Evolutionary conservation across 495 filamentous ascomycete genomes (phyloP).

Genomic region (Polyplosphaeria fusca): DNA sequence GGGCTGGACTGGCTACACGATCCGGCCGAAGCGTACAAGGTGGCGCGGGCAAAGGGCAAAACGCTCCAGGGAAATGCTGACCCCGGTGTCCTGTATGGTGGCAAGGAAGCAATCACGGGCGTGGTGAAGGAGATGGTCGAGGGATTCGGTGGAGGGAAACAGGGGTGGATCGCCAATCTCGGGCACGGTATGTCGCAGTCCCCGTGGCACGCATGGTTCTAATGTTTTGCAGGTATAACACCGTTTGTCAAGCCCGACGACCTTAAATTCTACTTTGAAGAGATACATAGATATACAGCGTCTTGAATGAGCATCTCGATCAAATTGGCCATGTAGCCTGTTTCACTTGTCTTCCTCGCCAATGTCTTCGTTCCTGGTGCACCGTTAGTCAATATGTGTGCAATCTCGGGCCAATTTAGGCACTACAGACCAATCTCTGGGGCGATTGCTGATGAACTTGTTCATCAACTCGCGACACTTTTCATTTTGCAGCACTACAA

Average conservation of each 20-base stretch:
- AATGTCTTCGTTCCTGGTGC: conserved; percentile 33
- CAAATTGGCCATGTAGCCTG: background rate
- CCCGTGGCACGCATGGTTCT: background rate
- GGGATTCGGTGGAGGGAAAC: conserved; percentile 83
- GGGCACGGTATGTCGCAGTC: conserved; percentile 68
- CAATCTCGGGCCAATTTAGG: background rate
- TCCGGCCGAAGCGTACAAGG: conserved; percentile 73
- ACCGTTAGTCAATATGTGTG: background rate
- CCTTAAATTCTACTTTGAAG: conserved; percentile 87
- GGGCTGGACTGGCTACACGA: conserved; percentile 94
- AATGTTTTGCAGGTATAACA: conserved; percentile 64
- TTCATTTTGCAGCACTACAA: conserved; percentile 65
- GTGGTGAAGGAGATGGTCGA: conserved; percentile 78
- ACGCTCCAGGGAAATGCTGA: conserved; percentile 94
- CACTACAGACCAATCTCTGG: conserved; percentile 64
- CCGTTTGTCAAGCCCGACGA: conserved; percentile 91
- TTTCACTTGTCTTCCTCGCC: conserved; percentile 25
- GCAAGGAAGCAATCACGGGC: conserved; percentile 69
- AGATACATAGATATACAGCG: conserved; percentile 62
- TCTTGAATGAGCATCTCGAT: conserved; percentile 9
- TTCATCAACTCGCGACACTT: conserved; percentile 74
- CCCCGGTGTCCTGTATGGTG: conserved; percentile 87
- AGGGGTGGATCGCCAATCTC: conserved; percentile 82
- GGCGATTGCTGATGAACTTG: conserved; percentile 71
- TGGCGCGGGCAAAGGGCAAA: conserved; percentile 63